A percentile compares a stretch with the other conserved stretches of the same genome.
These are phyloP conservation scores for Gossypium davidsonii DNA, from an alignment of 441 rosid genomes.

Conservation along the genomic window DNA sequence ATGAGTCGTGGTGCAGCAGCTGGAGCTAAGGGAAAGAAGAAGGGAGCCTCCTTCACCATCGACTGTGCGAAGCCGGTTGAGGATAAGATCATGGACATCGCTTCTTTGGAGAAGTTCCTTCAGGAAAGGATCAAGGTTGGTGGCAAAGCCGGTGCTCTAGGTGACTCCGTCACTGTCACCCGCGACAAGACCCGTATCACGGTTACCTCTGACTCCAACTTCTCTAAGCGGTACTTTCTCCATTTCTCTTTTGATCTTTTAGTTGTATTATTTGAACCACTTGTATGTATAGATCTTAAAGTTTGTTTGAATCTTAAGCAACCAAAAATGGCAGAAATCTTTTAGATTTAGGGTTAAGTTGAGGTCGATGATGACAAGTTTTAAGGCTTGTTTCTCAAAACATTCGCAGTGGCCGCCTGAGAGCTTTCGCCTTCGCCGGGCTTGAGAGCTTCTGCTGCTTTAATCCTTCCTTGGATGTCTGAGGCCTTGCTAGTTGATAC, in stretches of 20 bases:
- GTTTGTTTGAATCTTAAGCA: neutral
- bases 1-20: constrained; percentile 2
- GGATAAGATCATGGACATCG: constrained; percentile 9
- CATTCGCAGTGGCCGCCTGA: constrained; percentile 9
- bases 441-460: constrained; percentile 7
- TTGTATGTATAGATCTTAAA: neutral
- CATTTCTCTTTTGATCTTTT: neutral
- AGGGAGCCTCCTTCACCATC: constrained; percentile 4
- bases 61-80: constrained; percentile 5
- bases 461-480: constrained; percentile 5
- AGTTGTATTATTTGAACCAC: neutral
- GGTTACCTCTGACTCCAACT: neutral
- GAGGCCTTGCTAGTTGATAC: neutral
- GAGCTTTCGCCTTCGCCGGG: constrained; percentile 12
- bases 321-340: neutral
- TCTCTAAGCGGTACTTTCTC: constrained; percentile 1
- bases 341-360: neutral
- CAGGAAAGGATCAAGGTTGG: constrained; percentile 7
- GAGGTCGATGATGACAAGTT: constrained; percentile 3
- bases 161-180: neutral
- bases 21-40: constrained; percentile 3
- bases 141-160: constrained; percentile 1
- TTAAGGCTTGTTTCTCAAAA: constrained; percentile 9
- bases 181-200: neutral
- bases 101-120: neutral